Base-by-base conservation (phyloP, 805 yeast species). In the Nakazawaea ernobii region DNA sequence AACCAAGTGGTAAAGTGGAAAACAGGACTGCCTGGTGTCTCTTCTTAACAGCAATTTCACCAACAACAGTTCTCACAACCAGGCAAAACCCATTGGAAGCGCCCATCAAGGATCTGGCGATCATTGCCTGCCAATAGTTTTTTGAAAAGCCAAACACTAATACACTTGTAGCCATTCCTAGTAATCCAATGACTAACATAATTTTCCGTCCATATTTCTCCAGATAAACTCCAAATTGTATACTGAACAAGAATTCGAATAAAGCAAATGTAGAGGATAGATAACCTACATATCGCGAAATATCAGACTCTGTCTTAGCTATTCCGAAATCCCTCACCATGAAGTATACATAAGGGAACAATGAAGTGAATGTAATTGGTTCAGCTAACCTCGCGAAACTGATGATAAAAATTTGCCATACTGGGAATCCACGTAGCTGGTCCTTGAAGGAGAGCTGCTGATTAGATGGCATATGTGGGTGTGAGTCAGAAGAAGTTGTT, bases 11-110 rank as follows among this genome's bases (percentile, higher is more conserved):
- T 62, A 82, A 67, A 2, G 79, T 74, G 35, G 81, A 71, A 54
- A 82, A 80, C 1, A 86, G 86, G 7, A 79, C 48, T 9, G 84
- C 83, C 59, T 81, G 86, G 56, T 81, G 86, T 35, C 69, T 67
- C 46, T 78, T 67, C 49, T 80, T 76, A 49, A 63, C 67, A 4
- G 84, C 82, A n/a, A 79, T 61, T 56, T 82, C 88, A 4, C 86
- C 87, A 41, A 82, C 68, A 43, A 73, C 63, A 0, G 87, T 82
- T 58, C 87, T 63, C 32, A 82, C 56, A 13, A 82, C 86, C 1
- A 82, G 80, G 8, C 79, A 77, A 56, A 81, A 82, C 8, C 86
- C 87, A 56, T 81, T 81, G 35, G 80, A 61, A 1, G 74, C 63
- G 0, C 88, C 88, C 65, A 77, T 72, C 33, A 73, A 52, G 20